A percentile compares a stretch with the other conserved stretches of the same genome.
Evolutionary conservation across 176 grass and related monocot species (phyloP).

Genomic region (Alloteropsis semialata): DNA sequence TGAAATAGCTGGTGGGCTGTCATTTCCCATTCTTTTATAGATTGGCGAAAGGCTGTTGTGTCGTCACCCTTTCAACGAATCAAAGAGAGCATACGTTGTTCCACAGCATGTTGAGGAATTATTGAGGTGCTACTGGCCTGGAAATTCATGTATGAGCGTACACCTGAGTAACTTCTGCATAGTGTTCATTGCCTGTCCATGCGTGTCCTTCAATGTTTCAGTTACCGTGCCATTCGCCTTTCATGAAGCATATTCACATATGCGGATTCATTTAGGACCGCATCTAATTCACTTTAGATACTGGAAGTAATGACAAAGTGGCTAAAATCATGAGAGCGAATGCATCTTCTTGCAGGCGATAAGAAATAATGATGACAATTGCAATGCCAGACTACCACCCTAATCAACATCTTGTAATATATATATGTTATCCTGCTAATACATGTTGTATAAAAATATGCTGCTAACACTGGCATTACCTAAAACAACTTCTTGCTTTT

Average conservation of each 20-base stretch:
- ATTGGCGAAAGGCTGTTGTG: conserved; percentile 89
- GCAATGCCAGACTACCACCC: background rate
- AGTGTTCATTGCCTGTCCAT: background rate
- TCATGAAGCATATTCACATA: background rate
- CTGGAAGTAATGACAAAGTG: background rate
- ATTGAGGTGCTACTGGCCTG: conserved; percentile 85
- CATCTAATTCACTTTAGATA: background rate
- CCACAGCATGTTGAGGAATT: conserved; percentile 88
- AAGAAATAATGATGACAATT: background rate
- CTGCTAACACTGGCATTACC: background rate
- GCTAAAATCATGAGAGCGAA: background rate
- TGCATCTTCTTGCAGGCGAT: background rate
- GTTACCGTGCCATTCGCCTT: background rate
- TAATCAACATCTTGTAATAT: background rate
- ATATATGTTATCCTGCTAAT: background rate
- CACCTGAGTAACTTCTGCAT: background rate
- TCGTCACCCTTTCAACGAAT: conserved; percentile 93
- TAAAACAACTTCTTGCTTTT: background rate
- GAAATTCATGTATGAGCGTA: conserved; percentile 64
- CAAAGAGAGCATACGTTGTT: conserved; percentile 91
- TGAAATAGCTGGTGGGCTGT: conserved; percentile 1
- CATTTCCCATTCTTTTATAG: conserved; percentile 38
- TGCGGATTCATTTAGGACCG: background rate
- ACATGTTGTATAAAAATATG: background rate
- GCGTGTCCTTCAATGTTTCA: background rate